These are phyloP conservation scores for Xylaria longipes DNA, from an alignment of 495 filamentous ascomycete species.

Conservation along the genomic window DNA sequence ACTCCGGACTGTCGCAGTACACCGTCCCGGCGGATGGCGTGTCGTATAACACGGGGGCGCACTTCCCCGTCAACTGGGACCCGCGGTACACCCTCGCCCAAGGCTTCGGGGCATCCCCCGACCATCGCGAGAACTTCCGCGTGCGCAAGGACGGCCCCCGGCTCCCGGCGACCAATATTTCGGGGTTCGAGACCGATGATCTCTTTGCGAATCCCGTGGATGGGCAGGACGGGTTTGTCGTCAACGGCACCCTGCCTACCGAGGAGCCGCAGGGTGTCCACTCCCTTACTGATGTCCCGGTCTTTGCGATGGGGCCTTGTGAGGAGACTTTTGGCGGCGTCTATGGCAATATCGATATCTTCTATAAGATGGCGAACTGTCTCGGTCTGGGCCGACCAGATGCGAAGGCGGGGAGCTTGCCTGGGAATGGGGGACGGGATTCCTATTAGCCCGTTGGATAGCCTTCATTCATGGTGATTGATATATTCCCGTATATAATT, in stretches of 20 bases:
- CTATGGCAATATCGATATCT: constrained; percentile 72
- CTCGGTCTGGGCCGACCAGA: constrained; percentile 60
- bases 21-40: constrained; percentile 48
- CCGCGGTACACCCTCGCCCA: constrained; percentile 75
- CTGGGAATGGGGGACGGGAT: neutral
- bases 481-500: neutral
- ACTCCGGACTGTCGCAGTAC: constrained; percentile 74
- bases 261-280: constrained; percentile 67
- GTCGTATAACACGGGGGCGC: constrained; percentile 66
- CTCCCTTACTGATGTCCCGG: constrained; percentile 75
- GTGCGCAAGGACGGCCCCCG: constrained; percentile 62
- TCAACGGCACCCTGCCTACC: constrained; percentile 72
- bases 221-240: constrained; percentile 64
- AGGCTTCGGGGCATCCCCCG: constrained; percentile 68
- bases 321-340: constrained; percentile 73
- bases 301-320: constrained; percentile 75
- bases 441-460: neutral
- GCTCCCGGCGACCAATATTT: constrained; percentile 54
- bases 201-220: constrained; percentile 68
- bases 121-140: constrained; percentile 70
- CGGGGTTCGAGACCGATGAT: constrained; percentile 48
- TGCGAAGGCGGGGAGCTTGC: constrained; percentile 15
- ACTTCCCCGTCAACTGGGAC: constrained; percentile 79
- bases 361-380: constrained; percentile 74
- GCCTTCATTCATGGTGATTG: neutral